Percentiles rank a stretch among this genome's conserved stretches.
phyloP scores from a whole-genome alignment of 345 rosid genomes.

The Populus ilicifolia region DNA sequence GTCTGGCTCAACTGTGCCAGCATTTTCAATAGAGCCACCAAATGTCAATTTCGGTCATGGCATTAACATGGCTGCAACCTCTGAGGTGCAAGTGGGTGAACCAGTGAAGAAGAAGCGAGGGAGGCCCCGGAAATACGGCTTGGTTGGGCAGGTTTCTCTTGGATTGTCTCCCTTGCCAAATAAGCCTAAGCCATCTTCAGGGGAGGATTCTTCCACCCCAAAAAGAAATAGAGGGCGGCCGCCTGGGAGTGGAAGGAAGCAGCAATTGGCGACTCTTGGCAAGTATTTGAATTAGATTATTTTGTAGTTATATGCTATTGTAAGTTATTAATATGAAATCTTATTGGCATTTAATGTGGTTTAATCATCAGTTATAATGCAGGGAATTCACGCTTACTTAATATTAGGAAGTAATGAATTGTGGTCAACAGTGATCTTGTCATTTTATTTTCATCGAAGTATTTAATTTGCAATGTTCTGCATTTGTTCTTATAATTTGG shows the following conservation, averaged over 20 bases:
- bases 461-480: not conserved
- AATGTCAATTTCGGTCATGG: conserved; percentile 53
- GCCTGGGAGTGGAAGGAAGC: conserved; percentile 98
- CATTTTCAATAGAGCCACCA: conserved; percentile 54
- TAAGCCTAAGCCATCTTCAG: conserved; percentile 52
- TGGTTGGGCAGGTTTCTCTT: conserved; percentile 79
- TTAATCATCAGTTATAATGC: not conserved
- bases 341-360: not conserved
- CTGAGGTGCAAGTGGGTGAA: conserved; percentile 42
- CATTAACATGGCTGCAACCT: conserved; percentile 47
- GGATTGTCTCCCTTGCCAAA: conserved; percentile 69
- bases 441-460: not conserved
- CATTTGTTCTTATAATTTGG: not conserved
- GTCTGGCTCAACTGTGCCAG: conserved; percentile 34
- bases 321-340: not conserved
- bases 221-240: conserved; percentile 79
- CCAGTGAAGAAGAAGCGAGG: conserved; percentile 94
- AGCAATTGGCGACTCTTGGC: conserved; percentile 83
- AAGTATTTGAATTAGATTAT: conserved; percentile 22
- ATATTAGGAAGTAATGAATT: not conserved
- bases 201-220: conserved; percentile 49
- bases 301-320: not conserved
- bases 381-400: not conserved
- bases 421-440: not conserved
- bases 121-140: conserved; percentile 87